Conservation (phyloP, 2,329 filamentous ascomycete species). For the Ceratocystis destructans region DNA sequence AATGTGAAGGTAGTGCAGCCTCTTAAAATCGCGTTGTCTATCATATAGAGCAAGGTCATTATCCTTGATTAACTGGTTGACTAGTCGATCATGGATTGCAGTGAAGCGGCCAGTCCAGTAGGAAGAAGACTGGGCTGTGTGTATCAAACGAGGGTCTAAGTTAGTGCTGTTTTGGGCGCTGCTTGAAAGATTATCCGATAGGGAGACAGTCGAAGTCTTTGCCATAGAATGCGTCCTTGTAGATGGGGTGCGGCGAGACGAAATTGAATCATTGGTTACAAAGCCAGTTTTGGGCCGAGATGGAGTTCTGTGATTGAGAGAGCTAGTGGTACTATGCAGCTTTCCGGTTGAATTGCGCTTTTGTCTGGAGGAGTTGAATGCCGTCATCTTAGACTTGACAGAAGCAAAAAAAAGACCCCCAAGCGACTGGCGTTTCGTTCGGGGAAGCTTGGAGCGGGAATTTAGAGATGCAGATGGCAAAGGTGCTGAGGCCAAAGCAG, state of each 20-base stretch:
- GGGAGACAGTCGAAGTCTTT: background rate
- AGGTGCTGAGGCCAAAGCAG: background rate
- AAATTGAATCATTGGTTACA: background rate
- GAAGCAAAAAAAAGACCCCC: conserved; percentile 13
- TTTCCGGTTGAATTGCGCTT: conserved; percentile 2
- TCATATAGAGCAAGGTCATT: conserved; percentile 17
- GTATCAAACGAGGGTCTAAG: conserved; percentile 26
- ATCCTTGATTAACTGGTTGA: conserved; percentile 20
- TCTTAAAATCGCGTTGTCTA: conserved; percentile 13
- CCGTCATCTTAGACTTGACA: conserved; percentile 16
- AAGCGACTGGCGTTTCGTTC: conserved; percentile 12
- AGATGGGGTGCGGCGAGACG: background rate
- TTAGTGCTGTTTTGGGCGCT: background rate
- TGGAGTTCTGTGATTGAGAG: background rate
- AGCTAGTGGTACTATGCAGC: background rate
- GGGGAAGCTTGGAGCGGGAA: conserved; percentile 1
- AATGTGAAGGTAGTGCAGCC: conserved; percentile 13
- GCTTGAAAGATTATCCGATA: background rate
- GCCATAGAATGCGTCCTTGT: background rate
- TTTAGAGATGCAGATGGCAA: background rate
- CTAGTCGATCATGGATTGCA: conserved; percentile 36
- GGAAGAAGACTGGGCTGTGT: conserved; percentile 32
- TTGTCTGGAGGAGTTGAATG: conserved; percentile 4
- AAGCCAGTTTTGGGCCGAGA: background rate
- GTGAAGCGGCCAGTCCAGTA: conserved; percentile 53